Conservation (phyloP, 139 green algal genomes). For the Tetradesmus lagerheimii region DNA sequence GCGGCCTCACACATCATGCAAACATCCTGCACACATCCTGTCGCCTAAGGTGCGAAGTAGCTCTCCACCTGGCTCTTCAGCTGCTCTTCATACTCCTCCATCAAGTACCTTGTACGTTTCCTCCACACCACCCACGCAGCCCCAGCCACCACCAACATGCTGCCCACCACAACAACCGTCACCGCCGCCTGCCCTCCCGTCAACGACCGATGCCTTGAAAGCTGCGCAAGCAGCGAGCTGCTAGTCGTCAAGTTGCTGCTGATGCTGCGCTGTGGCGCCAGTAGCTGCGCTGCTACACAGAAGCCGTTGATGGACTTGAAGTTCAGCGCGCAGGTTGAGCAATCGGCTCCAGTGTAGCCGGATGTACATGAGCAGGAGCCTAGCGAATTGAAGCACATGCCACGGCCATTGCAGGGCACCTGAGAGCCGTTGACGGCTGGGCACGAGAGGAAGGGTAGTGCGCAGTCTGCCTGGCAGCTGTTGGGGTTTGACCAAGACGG, state of each 20-base stretch:
- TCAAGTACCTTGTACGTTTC: not conserved
- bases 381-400: slow-evolving; percentile 41
- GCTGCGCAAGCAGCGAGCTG: not conserved
- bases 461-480: slow-evolving; percentile 68
- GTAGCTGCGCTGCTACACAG: slow-evolving; percentile 2
- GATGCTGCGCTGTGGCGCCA: not conserved
- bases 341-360: slow-evolving; percentile 50
- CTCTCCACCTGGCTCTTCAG: not conserved
- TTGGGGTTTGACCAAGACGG: slow-evolving; percentile 30
- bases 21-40: not conserved
- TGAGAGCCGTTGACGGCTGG: slow-evolving; percentile 38
- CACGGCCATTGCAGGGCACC: slow-evolving; percentile 33
- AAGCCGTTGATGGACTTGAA: slow-evolving; percentile 28
- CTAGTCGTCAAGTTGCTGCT: not conserved
- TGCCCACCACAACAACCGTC: not conserved
- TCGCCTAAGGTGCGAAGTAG: not conserved
- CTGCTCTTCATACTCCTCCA: not conserved
- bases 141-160: not conserved
- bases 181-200: not conserved
- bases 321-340: slow-evolving; percentile 34
- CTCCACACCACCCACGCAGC: not conserved
- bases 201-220: not conserved
- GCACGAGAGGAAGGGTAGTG: slow-evolving; percentile 56
- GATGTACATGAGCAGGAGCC: slow-evolving; percentile 51
- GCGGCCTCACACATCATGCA: not conserved